Conservation (phyloP, 2,329 filamentous ascomycete genomes). For the Claviceps humidiphila region DNA sequence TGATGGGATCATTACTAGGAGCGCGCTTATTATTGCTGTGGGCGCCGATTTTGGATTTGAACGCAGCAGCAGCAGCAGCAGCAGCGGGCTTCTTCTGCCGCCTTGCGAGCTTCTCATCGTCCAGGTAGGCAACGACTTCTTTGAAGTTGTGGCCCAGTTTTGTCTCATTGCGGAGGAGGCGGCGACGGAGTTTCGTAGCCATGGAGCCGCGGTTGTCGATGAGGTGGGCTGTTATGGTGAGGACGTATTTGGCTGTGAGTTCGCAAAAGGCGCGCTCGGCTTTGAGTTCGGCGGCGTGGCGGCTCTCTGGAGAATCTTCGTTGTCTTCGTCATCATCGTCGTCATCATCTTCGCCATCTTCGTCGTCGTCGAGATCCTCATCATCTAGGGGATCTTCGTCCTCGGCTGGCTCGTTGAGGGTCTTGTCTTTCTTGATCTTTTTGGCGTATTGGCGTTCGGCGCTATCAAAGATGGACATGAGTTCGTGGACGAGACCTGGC, state of each 20-base stretch:
- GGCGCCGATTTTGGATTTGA: constrained; percentile 11
- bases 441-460: constrained; percentile 69
- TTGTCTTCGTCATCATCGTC: constrained; percentile 43
- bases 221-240: constrained; percentile 62
- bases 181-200: constrained; percentile 51
- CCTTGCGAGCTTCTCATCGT: constrained; percentile 46
- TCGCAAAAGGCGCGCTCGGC: constrained; percentile 80
- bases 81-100: constrained; percentile 25
- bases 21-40: constrained; percentile 21
- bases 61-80: constrained; percentile 5
- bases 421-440: constrained; percentile 41
- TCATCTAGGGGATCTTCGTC: constrained; percentile 63
- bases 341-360: constrained; percentile 32
- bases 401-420: constrained; percentile 50
- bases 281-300: constrained; percentile 53
- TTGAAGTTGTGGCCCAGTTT: constrained; percentile 75
- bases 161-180: constrained; percentile 66
- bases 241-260: constrained; percentile 70
- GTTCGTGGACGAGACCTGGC: constrained; percentile 46
- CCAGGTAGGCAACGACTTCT: constrained; percentile 69
- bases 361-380: constrained; percentile 31
- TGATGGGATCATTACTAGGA: constrained; percentile 31
- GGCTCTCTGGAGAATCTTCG: constrained; percentile 41
- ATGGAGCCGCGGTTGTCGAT: constrained; percentile 51
- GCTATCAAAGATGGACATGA: constrained; percentile 65